Conservation (phyloP, 2,329 filamentous ascomycete genomes). For the Zopfia rhizophila region DNA sequence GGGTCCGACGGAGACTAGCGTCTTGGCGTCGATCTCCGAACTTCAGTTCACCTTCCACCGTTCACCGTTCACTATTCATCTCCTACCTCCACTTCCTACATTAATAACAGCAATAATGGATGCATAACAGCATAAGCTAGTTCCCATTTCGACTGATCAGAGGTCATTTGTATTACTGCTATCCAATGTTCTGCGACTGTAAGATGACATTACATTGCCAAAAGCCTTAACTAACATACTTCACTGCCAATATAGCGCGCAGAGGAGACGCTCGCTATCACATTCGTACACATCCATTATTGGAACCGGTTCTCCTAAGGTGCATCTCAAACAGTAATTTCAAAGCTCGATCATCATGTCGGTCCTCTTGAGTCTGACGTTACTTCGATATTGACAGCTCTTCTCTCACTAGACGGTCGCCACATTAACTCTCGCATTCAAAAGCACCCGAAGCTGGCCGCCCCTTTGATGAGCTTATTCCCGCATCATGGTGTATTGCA, state of each 20-base stretch:
- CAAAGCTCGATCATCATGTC: neutral
- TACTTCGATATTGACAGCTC: neutral
- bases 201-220: neutral
- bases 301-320: slow-evolving; percentile 36
- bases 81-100: neutral
- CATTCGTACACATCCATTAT: slow-evolving; percentile 45
- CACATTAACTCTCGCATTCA: neutral
- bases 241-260: slow-evolving; percentile 20
- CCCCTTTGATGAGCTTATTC: neutral
- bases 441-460: neutral
- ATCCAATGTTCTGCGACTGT: slow-evolving; percentile 42
- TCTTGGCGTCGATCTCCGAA: neutral
- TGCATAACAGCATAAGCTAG: neutral
- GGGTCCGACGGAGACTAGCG: neutral
- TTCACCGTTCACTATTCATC: too few relatives aligned
- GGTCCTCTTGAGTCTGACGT: neutral
- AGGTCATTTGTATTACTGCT: slow-evolving; percentile 37
- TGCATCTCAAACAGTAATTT: neutral
- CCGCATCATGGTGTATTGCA: neutral
- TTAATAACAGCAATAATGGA: neutral
- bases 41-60: too few relatives aligned
- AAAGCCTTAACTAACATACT: neutral
- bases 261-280: slow-evolving; percentile 44
- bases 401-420: slow-evolving; percentile 1
- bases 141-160: neutral